Evolutionary conservation across 2,329 filamentous ascomycete genomes (phyloP), one percentile per base, ranked within the genome.

Genomic region (Aspergillus brasiliensis): DNA sequence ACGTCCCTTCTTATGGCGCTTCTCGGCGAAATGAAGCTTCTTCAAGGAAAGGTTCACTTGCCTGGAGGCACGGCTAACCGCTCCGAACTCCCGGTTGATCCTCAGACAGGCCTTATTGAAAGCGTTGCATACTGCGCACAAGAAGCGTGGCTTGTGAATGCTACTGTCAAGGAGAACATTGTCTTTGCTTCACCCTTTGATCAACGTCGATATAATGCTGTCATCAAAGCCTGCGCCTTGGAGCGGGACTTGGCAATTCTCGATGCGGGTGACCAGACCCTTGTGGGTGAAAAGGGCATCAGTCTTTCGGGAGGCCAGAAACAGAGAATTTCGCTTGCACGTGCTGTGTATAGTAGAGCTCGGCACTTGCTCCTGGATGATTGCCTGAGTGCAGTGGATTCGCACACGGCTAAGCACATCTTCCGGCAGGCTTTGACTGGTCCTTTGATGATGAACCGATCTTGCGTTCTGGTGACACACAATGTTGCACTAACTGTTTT

Each of bases 391-490:
- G 95, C 95, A 27, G 95, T 99, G 34, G 95, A 99, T 75, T 96
- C 95, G 3, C 95, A 99, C 70, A 98, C 95, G 0, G 93, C 93
- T 2, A 96, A 97, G 75, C 97, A 96, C 89, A 98, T 99, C 66
- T 98, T 98, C 78, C 90, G 90, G 73, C 90, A 97, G 76, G 96
- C 93, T 61, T 88, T 99, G 64, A 88, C 88, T 68, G 95, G 95
- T 2, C 91, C 91, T 5, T 79, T 99, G 54, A 98, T 99, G 95
- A 80, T 84, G 59, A 84, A 88, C 71, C 88, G 95, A 44, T 98
- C 95, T 27, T 98, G 95, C 75, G 91, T 99, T 56, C 83, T 99
- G 46, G 94, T 99, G 37, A 97, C 95, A 0, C 95, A 99, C 80
- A 99, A 98, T 71, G 86, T 95, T 27, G 86, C 91, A n/a, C 84